These are phyloP conservation scores for Botrytis pseudocinerea DNA, from an alignment of 2,329 filamentous ascomycete species.

Conservation along the genomic window DNA sequence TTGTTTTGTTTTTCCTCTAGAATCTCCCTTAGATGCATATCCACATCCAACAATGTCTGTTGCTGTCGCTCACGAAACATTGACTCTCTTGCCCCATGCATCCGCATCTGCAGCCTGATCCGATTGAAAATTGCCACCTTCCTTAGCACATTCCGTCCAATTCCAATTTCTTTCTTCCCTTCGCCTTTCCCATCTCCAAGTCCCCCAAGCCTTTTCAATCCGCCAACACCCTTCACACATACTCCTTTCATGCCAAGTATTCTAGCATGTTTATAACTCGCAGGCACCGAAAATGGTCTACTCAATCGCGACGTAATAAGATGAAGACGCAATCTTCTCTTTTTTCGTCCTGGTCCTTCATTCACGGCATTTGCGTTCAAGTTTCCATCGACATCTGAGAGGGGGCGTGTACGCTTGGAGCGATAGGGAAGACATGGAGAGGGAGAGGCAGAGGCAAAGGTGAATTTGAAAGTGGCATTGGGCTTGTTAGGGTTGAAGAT, in stretches of 20 bases:
- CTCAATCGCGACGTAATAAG: conserved; percentile 72
- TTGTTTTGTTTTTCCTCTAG: conserved; percentile 36
- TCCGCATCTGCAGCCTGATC: conserved; percentile 51
- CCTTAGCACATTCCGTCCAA: conserved; percentile 48
- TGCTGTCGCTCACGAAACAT: conserved; percentile 29
- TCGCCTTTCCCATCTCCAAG: neutral
- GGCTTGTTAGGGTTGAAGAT: neutral
- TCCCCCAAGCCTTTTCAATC: conserved; percentile 30
- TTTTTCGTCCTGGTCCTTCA: conserved; percentile 52
- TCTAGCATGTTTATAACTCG: conserved; percentile 49
- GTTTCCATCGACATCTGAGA: conserved; percentile 41
- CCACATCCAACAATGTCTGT: neutral
- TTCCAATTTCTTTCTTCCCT: conserved; percentile 49
- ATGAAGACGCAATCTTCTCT: conserved; percentile 61
- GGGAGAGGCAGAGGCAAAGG: conserved; percentile 42
- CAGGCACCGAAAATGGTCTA: conserved; percentile 66
- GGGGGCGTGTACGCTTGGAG: conserved; percentile 40
- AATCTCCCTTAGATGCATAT: conserved; percentile 33
- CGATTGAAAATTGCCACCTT: conserved; percentile 68
- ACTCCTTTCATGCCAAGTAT: conserved; percentile 61
- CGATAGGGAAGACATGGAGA: conserved; percentile 24
- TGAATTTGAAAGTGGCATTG: conserved; percentile 36
- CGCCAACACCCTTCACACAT: conserved; percentile 45
- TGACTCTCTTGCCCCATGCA: conserved; percentile 41
- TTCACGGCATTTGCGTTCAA: conserved; percentile 27